Evolutionary conservation across 306 rosid genomes (phyloP).

Genomic region (Fagus sylvatica): DNA sequence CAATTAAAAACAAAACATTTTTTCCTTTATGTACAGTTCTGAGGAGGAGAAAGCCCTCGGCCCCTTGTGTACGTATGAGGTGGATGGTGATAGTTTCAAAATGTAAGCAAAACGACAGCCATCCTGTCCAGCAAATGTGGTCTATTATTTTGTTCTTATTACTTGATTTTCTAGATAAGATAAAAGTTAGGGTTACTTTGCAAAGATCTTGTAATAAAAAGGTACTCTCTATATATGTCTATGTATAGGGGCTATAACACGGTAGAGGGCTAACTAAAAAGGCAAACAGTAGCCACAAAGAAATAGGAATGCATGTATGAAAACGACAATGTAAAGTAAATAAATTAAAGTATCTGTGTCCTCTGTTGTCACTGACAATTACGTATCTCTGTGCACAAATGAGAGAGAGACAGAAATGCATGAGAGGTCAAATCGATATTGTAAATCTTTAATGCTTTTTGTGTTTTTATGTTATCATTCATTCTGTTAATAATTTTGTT

Average conservation of each 20-base stretch:
- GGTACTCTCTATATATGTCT: not conserved
- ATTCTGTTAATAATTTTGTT: slow-evolving; percentile 31
- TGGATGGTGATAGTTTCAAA: slow-evolving; percentile 24
- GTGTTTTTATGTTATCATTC: slow-evolving; percentile 36
- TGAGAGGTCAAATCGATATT: slow-evolving; percentile 66
- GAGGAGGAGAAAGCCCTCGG: slow-evolving; percentile 1
- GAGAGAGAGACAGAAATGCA: slow-evolving; percentile 34
- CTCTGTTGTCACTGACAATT: slow-evolving; percentile 57
- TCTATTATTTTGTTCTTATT: not conserved
- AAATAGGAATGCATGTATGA: not conserved
- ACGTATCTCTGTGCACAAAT: slow-evolving; percentile 31
- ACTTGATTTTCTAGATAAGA: not conserved
- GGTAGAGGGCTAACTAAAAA: slow-evolving; percentile 26
- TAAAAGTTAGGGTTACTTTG: slow-evolving; percentile 32
- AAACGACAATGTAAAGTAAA: slow-evolving; percentile 32
- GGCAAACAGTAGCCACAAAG: slow-evolving; percentile 20
- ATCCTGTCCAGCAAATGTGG: slow-evolving; percentile 31
- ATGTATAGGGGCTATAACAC: slow-evolving; percentile 15
- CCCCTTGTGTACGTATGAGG: slow-evolving; percentile 32
- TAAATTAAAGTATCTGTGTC: slow-evolving; percentile 39
- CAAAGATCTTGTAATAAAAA: slow-evolving; percentile 12
- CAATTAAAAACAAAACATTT: not conserved
- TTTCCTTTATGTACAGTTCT: not conserved
- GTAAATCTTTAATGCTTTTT: slow-evolving; percentile 4
- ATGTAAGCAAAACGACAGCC: slow-evolving; percentile 25